Evolutionary conservation across 2,329 filamentous ascomycete species (phyloP).

Genomic region (Penicillium sclerotiorum): DNA sequence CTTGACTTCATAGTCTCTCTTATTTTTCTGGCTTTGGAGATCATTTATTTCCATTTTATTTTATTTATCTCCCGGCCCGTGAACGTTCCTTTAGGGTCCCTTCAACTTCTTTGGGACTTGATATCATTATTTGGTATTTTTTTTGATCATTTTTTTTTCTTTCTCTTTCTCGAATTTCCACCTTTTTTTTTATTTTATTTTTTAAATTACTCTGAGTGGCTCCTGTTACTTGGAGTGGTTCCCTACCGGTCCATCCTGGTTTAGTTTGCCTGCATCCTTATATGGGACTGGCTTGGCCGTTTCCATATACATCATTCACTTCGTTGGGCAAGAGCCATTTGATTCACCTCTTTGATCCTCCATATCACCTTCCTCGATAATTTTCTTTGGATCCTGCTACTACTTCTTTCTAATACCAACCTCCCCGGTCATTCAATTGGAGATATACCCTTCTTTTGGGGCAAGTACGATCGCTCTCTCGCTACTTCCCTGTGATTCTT

Average conservation of each 20-base stretch:
- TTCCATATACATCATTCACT: slow-evolving; percentile 30
- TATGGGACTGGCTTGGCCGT: slow-evolving; percentile 25
- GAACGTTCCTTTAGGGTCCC: slow-evolving; percentile 8
- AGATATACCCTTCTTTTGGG: not conserved
- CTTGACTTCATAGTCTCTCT: slow-evolving; percentile 39
- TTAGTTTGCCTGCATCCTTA: slow-evolving; percentile 20
- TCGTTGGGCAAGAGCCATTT: slow-evolving; percentile 5
- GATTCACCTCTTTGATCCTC: slow-evolving; percentile 10
- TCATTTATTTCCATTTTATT: slow-evolving; percentile 15
- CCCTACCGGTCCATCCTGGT: slow-evolving; percentile 15
- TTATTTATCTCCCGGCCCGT: slow-evolving; percentile 11
- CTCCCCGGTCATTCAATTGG: slow-evolving; percentile 2
- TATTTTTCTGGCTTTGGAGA: slow-evolving; percentile 11
- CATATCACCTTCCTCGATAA: not conserved
- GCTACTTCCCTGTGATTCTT: not conserved
- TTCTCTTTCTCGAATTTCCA: slow-evolving; percentile 4
- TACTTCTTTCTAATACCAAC: not conserved
- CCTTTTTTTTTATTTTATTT: slow-evolving; percentile 6
- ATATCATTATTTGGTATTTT: not conserved
- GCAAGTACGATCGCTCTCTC: not conserved
- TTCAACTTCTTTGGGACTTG: not conserved
- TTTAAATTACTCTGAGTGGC: slow-evolving; percentile 11
- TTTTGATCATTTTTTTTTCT: not conserved
- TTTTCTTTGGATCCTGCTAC: slow-evolving; percentile 4
- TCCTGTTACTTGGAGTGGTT: slow-evolving; percentile 8